Evolutionary conservation across 441 rosid species (phyloP).

Genomic region (Mallotus japonicus): DNA sequence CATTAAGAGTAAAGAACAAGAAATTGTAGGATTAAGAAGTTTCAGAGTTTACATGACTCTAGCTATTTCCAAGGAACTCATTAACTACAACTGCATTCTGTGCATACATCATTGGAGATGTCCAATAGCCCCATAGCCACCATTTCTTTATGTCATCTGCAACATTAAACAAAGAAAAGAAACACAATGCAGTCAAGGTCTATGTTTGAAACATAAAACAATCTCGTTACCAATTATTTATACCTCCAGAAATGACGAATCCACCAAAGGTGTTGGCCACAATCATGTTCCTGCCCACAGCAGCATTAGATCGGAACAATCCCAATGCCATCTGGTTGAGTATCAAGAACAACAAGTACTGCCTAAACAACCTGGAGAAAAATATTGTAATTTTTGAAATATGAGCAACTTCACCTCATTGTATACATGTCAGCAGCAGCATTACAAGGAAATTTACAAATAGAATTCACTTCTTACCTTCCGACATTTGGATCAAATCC

Average conservation of each 20-base stretch:
- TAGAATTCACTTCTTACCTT: constrained; percentile 42
- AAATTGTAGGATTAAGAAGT: neutral
- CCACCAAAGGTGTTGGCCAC: constrained; percentile 85
- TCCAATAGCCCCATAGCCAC: constrained; percentile 85
- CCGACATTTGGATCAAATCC: constrained; percentile 66
- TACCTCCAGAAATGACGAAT: constrained; percentile 67
- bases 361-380: constrained; percentile 63
- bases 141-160: constrained; percentile 65
- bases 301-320: constrained; percentile 62
- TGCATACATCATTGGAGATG: constrained; percentile 76
- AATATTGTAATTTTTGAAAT: neutral
- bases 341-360: constrained; percentile 50
- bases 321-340: constrained; percentile 73
- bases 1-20: neutral
- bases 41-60: constrained; percentile 52
- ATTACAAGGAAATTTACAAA: no score
- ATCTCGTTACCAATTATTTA: neutral
- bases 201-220: neutral
- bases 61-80: constrained; percentile 76
- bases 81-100: constrained; percentile 73
- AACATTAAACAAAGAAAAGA: constrained; percentile 18
- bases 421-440: no score
- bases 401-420: neutral
- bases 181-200: no score
- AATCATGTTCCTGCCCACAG: constrained; percentile 61